phyloP scores from a whole-genome alignment of 371 early-diverging fungal genomes.

The Actinomortierella ambigua region DNA sequence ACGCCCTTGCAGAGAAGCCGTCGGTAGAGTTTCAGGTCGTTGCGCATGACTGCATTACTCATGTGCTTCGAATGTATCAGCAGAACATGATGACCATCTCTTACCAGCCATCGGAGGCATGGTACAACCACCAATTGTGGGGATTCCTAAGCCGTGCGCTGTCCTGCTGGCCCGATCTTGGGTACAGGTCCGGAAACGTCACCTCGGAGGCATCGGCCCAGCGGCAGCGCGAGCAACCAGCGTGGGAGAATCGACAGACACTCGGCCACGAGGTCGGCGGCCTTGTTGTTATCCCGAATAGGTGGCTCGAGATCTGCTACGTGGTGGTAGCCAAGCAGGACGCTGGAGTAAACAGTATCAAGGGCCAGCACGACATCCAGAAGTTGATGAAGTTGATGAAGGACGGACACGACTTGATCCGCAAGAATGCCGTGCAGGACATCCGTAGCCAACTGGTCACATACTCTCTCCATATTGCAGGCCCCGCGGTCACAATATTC shows the following conservation, averaged over 20 bases:
- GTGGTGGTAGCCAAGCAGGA: slow-evolving; percentile 14
- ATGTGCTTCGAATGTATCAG: slow-evolving; percentile 12
- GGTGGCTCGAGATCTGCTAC: slow-evolving; percentile 11
- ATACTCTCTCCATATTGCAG: slow-evolving; percentile 7
- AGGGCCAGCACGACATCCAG: slow-evolving; percentile 8
- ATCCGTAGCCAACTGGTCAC: slow-evolving; percentile 12
- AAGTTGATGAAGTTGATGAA: slow-evolving; percentile 14
- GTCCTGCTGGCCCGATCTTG: slow-evolving; percentile 5
- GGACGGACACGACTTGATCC: slow-evolving; percentile 15
- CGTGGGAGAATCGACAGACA: slow-evolving; percentile 9
- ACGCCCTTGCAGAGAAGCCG: slow-evolving; percentile 14
- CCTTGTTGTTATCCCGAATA: slow-evolving; percentile 11
- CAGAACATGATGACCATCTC: slow-evolving; percentile 8
- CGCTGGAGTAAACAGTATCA: slow-evolving; percentile 8
- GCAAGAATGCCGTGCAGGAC: slow-evolving; percentile 7
- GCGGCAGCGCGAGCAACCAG: slow-evolving; percentile 9
- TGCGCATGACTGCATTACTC: slow-evolving; percentile 11
- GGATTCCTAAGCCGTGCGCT: slow-evolving; percentile 12
- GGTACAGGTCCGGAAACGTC: slow-evolving; percentile 15
- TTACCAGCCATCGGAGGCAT: slow-evolving; percentile 4
- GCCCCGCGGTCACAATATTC: slow-evolving; percentile 8
- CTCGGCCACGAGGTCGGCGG: slow-evolving; percentile 19
- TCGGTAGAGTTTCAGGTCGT: slow-evolving; percentile 15
- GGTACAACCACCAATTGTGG: slow-evolving; percentile 18
- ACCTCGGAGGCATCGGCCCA: slow-evolving; percentile 10